Evolutionary conservation across 2,329 filamentous ascomycete species (phyloP), one percentile per base, ranked within the genome.

Genomic region (Hypoxylon sp.): DNA sequence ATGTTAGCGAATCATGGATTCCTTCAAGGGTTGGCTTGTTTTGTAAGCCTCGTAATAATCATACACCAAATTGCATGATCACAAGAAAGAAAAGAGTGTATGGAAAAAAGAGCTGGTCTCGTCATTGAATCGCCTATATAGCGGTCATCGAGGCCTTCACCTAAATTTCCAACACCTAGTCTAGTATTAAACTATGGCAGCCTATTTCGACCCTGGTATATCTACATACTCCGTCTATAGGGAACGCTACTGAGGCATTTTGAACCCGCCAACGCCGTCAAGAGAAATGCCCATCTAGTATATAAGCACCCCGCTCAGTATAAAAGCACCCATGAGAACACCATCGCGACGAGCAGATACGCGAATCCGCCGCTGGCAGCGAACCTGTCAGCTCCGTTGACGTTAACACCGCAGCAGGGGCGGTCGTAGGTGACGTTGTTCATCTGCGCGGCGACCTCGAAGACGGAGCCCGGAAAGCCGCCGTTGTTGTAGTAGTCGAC

Each of bases 401-500:
- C 63, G 2, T 48, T 41, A 23, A 65, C 43, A n/a, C 86, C 86
- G 65, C 87, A 89, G 69, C 86, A 89, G 3, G 74, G 56, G 38
- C 79, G 72, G 41, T 79, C 79, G 70, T 91, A 93, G 0, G 83
- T 87, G 42, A 95, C 89, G 58, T 88, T 87, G 73, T 94, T 95
- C 65, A 86, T 83, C 55, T 75, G 70, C 0, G 88, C 88, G 0
- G 88, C 88, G 17, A 89, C 88, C 69, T 88, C 82, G 68, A 96
- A 96, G 8, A 95, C 90, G 2, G 88, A 90, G 1, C 91, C 91
- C 3, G 77, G 80, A 26, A 73, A 82, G 29, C 76, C 79, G 24
- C 89, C 90, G 58, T 81, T 79, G 72, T 95, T 92, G 76, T 95
- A 96, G 74, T 91, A 95, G 72, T 96, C 91, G 21, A 95, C 90